Evolutionary conservation across 1,284 basidiomycete species (phyloP), one percentile per base, ranked within the genome.

Genomic region (Rhodotorula sp.): DNA sequence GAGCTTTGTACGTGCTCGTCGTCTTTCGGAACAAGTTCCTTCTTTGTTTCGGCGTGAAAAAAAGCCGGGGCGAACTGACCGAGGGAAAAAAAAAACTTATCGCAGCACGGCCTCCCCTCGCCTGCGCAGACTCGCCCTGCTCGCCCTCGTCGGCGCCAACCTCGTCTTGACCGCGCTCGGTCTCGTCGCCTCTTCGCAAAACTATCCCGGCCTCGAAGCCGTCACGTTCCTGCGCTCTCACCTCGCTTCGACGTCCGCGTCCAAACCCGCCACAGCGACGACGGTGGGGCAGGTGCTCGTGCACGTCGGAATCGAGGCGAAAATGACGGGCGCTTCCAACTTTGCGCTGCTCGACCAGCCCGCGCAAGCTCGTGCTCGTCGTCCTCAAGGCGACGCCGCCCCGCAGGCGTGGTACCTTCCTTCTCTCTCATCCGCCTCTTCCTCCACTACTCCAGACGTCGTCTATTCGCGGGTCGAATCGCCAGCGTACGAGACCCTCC

Each of bases 1-100:
- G 80, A 74, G 88, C 83, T 2, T 10, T 75, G 72, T 70, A 52
- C 23, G 65, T 50, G 19, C 34, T 16, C 8, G 15, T 47, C 19
- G 28, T 28, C 31, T 18, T 15, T 19, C n/a, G 1, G 34, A 8
- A 28, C 19, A 1, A 1, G 19, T 48, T 7, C 19, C 3, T 7
- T 8, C 16, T 5, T 5, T 34, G 34, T 34, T 34, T 8, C 34
- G 34, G 34, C 5, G 34, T 34, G 5, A 34, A 34, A 34, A 34
- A 34, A 26, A 6, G 52, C 52, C 34, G 34, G 6, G 34, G 34
- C 34, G 34, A 34, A 34, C 34, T 34, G 34, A 34, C 34, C 34
- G 34, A 34, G 34, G 34, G 6, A 34, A 5, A 34, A 34, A 34
- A 34, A 5, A 34, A 34, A 28, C 28, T 21, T 5, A 3, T 10